Conservation (phyloP, 495 filamentous ascomycete species). For the Pyrenopolyporus hunteri region DNA sequence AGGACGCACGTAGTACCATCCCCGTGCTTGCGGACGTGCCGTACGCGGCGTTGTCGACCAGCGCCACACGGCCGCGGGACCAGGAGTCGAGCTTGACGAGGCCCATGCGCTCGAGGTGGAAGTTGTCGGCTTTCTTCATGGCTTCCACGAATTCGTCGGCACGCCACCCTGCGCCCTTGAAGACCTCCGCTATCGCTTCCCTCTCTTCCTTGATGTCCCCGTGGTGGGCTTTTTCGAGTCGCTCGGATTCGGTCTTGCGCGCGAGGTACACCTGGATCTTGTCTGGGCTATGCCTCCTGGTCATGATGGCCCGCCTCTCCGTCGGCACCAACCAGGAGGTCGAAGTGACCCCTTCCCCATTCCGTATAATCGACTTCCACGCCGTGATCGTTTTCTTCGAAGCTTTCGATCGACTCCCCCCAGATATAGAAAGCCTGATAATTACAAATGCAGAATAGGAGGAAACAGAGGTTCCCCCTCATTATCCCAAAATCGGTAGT, state of each 20-base stretch:
- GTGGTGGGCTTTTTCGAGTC: constrained; percentile 28
- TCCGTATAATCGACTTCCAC: constrained; percentile 50
- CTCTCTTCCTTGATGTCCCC: constrained; percentile 51
- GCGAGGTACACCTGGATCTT: constrained; percentile 49
- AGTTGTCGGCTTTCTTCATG: constrained; percentile 54
- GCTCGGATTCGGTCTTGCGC: constrained; percentile 35
- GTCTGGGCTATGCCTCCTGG: constrained; percentile 46
- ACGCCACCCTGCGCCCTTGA: constrained; percentile 52
- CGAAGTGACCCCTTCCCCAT: constrained; percentile 44
- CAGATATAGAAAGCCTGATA: constrained; percentile 53
- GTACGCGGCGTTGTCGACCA: constrained; percentile 61
- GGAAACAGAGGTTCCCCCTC: constrained; percentile 53
- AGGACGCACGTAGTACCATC: constrained; percentile 54
- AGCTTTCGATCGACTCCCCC: constrained; percentile 41
- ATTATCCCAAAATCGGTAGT: constrained; percentile 63
- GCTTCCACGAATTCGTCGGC: constrained; percentile 43
- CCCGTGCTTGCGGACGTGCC: constrained; percentile 55
- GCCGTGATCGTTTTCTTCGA: constrained; percentile 31
- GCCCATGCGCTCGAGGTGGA: constrained; percentile 53
- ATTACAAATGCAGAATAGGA: constrained; percentile 52
- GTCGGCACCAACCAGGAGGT: constrained; percentile 59
- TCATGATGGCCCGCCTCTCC: constrained; percentile 51
- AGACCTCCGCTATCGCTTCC: constrained; percentile 45
- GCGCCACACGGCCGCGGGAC: constrained; percentile 49
- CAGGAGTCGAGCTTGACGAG: constrained; percentile 52